Evolutionary conservation across 148 eudicot species (phyloP), one percentile per base, ranked within the genome.

Genomic region (Rhododendron williamsianum): DNA sequence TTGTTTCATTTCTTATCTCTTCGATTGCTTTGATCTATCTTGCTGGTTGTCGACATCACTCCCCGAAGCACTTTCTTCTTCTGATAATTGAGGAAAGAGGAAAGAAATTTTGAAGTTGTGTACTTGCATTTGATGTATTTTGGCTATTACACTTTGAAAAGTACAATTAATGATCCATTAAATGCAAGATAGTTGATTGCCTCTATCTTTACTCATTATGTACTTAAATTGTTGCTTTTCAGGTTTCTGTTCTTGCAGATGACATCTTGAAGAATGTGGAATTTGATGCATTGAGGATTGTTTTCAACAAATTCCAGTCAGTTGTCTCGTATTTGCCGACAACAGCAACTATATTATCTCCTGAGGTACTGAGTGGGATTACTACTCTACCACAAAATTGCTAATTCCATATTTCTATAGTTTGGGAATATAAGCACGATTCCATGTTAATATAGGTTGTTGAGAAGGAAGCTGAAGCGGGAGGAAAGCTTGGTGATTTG

Each of bases 171-270:
- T 27, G 1, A 69, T 45, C 41, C 65, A 27, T 83, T 13, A 48
- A 27, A 83, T 71, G 76, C 51, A 48, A 45, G 78, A 15, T 67
- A 13, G 5, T 21, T 76, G 49, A 41, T 13, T 67, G 27, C 12
- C 51, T 78, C 21, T 69, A 13, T 78, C n/a, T 25, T 78, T 30
- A 58, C 60, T 79, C 7, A 21, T 54, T 52, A 51, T 23, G 54
- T 48, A 23, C 58, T 33, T 43, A 23, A 48, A 78, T 36, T 49
- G 84, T n/a, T 67, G 72, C 77, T 82, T 54, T 86, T n/a, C 89
- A 97, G 99, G 94, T 97, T 86, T 91, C 99, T 85, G 96, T 90
- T 74, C 78, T 97, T 85, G 99, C 98, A 27, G 98, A 97, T 90
- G 99, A 97, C 87, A 94, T 97, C 85, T 87, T 97, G 90, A 97